These are phyloP conservation scores for Coemansia sp. DNA, from an alignment of 192 early-diverging fungal genomes.

Conservation along the genomic window DNA sequence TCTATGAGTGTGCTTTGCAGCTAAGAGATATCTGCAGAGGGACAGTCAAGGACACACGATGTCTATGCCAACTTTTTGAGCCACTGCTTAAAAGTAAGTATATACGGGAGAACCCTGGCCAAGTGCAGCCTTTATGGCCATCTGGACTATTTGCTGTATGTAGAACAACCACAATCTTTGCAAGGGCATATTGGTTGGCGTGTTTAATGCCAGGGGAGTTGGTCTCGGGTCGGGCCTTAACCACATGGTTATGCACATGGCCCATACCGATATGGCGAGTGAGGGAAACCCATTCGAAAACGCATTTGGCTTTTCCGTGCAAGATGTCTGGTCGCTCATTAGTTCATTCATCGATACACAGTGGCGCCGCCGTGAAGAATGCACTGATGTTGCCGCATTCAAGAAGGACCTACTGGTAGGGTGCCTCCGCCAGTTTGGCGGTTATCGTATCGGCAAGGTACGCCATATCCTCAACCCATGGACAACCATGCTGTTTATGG, in stretches of 20 bases:
- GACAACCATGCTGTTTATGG: neutral
- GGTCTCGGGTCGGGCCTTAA: constrained; percentile 6
- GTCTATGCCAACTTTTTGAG: neutral
- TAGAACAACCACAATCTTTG: constrained; percentile 1
- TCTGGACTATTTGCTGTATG: no score
- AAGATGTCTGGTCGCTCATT: constrained; percentile 1
- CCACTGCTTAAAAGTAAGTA: neutral
- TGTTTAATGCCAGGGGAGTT: neutral
- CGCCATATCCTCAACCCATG: neutral
- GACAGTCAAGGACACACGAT: neutral
- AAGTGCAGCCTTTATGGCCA: neutral
- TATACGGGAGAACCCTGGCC: neutral
- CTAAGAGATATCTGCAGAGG: neutral
- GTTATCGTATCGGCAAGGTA: neutral
- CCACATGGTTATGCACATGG: neutral
- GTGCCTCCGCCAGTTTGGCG: neutral
- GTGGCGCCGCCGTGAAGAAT: neutral
- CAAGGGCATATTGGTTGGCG: constrained; percentile 1
- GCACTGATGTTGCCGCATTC: neutral
- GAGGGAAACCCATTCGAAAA: neutral
- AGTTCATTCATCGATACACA: neutral
- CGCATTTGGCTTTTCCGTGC: constrained; percentile 1
- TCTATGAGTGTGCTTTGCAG: neutral
- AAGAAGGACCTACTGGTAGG: neutral
- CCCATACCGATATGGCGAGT: neutral